Conservation (phyloP, 495 filamentous ascomycete genomes). For the Penicillium coffeae region DNA sequence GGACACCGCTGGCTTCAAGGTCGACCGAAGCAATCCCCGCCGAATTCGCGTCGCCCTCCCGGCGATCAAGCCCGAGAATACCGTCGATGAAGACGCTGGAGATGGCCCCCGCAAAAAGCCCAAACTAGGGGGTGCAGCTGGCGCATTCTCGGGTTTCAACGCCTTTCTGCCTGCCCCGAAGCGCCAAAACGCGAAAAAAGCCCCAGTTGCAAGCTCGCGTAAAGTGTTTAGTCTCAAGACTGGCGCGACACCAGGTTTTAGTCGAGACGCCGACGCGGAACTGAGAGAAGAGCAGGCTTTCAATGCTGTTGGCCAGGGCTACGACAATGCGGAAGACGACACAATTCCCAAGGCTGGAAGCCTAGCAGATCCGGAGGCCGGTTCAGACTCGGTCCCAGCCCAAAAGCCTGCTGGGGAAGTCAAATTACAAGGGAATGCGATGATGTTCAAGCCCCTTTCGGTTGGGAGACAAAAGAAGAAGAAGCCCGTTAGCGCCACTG, state of each 20-base stretch:
- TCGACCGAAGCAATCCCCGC: constrained; percentile 73
- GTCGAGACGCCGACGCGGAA: constrained; percentile 52
- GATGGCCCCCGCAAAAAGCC: constrained; percentile 68
- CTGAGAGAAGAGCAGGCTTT: constrained; percentile 29
- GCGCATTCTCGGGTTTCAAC: constrained; percentile 73
- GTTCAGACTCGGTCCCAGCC: constrained; percentile 7
- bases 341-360: constrained; percentile 21
- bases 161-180: constrained; percentile 86
- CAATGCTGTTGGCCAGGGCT: background rate
- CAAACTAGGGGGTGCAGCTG: constrained; percentile 44
- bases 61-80: constrained; percentile 41
- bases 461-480: constrained; percentile 73
- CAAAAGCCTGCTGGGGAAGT: constrained; percentile 47
- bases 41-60: constrained; percentile 79
- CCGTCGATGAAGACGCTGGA: constrained; percentile 33
- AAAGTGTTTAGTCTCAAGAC: constrained; percentile 70
- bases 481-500: constrained; percentile 29
- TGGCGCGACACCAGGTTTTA: constrained; percentile 72
- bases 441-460: constrained; percentile 86
- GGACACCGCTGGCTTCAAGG: constrained; percentile 49
- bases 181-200: constrained; percentile 39
- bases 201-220: constrained; percentile 24
- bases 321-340: constrained; percentile 9
- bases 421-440: constrained; percentile 68
- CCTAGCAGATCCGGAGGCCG: constrained; percentile 5